Base-by-base conservation (phyloP, 768 basidiomycete species). In the Boletellus ananiceps region DNA sequence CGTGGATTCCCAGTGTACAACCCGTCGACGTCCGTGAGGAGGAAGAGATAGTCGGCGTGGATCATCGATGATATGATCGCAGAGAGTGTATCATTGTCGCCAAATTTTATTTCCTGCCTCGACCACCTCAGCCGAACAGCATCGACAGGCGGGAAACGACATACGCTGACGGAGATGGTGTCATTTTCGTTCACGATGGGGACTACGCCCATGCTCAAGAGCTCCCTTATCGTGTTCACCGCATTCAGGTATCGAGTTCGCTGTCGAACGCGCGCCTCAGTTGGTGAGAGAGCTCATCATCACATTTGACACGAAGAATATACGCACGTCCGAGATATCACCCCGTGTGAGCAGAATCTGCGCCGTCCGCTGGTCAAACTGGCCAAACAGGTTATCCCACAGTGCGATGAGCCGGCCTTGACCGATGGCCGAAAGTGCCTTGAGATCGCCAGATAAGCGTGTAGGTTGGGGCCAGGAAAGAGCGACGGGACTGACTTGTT, bases 111-210 rank as follows among this genome's bases (percentile, higher is more conserved):
- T 86, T 99, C 96, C 92, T 94, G 61, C 8, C 8, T 16, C 16
- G 11, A n/a, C 8, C 29, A 31, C 11, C 29, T 61, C 44, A 52
- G 32, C 47, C 38, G 39, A 8, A 14, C 21, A 45, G 23, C 39
- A 39, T 11, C 14, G 16, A 31, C 9, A 5, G 3, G 13, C 31
- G 13, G 3, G 44, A 18, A 16, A 29, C 21, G 7, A 81, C 89
- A 66, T 64, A 95, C 93, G 71, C 92, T 93, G 50, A 99, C 96
- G 19, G 94, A 95, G 32, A 99, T 84, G 0, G 96, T 98, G 65
- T 99, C 96, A 59, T 99, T 99, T 69, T 99, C 96, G 68, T 99
- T 99, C 47, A 99, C 93, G 55, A 99, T 97, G 3, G 96, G 96
- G 1, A 99, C 83, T 0, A 98, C 91, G 14, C 94, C 95, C 86